These are phyloP conservation scores for Geranomyces variabilis DNA, from an alignment of 192 early-diverging fungal species.

Conservation along the genomic window DNA sequence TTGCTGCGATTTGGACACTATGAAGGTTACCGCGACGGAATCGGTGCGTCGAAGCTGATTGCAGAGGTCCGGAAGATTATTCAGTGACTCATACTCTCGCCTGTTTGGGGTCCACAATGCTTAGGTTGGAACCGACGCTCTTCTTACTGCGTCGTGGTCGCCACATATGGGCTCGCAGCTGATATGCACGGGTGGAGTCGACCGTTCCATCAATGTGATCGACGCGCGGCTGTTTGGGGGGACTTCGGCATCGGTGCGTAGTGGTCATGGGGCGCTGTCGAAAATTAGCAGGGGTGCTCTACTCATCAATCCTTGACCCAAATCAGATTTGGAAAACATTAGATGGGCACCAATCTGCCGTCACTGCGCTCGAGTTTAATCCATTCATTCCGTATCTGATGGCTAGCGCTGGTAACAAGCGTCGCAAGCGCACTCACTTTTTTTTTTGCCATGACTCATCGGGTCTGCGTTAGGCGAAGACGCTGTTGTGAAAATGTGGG, in stretches of 20 bases:
- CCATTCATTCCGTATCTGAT: conserved; percentile 81
- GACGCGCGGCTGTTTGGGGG: conserved; percentile 44
- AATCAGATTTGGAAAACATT: conserved; percentile 55
- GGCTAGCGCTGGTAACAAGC: conserved; percentile 44
- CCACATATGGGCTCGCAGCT: conserved; percentile 46
- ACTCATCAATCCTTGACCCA: background rate
- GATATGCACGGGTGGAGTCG: conserved; percentile 42
- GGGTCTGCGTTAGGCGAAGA: conserved; percentile 47
- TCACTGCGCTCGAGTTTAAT: conserved; percentile 67
- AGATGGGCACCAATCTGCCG: conserved; percentile 45
- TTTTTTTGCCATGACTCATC: background rate
- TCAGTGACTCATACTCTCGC: background rate
- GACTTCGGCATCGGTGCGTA: background rate
- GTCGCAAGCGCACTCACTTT: conserved; percentile 24
- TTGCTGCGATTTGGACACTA: conserved; percentile 41
- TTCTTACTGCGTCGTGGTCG: conserved; percentile 42
- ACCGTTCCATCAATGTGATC: conserved; percentile 44
- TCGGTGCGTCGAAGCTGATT: conserved; percentile 21
- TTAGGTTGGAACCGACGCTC: conserved; percentile 43
- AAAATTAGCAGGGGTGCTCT: background rate
- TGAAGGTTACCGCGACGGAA: conserved; percentile 38
- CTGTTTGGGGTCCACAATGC: background rate
- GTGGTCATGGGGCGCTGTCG: background rate
- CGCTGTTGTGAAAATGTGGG: conserved; percentile 69
- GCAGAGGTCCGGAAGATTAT: background rate